A percentile compares a stretch with the other conserved stretches of the same genome.
Conservation (phyloP, 108 stramenopile genomes). For the Nitzschia sp. region DNA sequence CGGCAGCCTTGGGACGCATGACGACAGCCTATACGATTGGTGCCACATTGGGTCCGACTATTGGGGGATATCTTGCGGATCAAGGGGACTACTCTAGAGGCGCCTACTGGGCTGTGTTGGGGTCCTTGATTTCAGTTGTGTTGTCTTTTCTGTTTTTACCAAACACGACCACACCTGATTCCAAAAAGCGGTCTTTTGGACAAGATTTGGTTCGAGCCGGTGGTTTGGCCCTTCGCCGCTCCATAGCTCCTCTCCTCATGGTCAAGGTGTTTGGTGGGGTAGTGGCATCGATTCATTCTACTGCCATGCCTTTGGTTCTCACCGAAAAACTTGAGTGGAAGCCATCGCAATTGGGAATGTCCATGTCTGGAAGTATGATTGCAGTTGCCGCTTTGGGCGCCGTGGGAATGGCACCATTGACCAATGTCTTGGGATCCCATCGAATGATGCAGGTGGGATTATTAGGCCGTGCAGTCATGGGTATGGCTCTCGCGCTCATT, state of each 20-base stretch:
- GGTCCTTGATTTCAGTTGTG: constrained; percentile 60
- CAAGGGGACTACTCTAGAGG: constrained; percentile 60
- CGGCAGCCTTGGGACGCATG: constrained; percentile 71
- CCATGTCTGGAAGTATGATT: constrained; percentile 62
- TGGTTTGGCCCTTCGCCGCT: constrained; percentile 37
- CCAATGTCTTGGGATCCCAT: constrained; percentile 34
- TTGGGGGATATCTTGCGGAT: constrained; percentile 68
- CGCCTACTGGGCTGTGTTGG: constrained; percentile 68
- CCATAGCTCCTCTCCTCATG: constrained; percentile 54
- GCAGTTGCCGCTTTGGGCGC: constrained; percentile 67
- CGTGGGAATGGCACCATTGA: constrained; percentile 56
- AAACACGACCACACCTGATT: constrained; percentile 1
- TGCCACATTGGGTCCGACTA: constrained; percentile 69
- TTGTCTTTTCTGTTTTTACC: constrained; percentile 56
- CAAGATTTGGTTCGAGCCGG: constrained; percentile 30
- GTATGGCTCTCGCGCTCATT: constrained; percentile 32
- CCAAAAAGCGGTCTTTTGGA: constrained; percentile 30
- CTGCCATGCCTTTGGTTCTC: constrained; percentile 60
- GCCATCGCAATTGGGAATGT: constrained; percentile 54
- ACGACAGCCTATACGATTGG: constrained; percentile 81
- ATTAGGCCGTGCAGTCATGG: constrained; percentile 28
- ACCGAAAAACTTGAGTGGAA: constrained; percentile 48
- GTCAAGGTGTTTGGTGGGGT: constrained; percentile 72
- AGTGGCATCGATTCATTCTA: constrained; percentile 57
- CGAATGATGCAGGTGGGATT: constrained; percentile 49